Percentiles rank a stretch among this genome's conserved stretches.
Conservation (phyloP, 495 filamentous ascomycete genomes). For the Viridothelium virens region DNA sequence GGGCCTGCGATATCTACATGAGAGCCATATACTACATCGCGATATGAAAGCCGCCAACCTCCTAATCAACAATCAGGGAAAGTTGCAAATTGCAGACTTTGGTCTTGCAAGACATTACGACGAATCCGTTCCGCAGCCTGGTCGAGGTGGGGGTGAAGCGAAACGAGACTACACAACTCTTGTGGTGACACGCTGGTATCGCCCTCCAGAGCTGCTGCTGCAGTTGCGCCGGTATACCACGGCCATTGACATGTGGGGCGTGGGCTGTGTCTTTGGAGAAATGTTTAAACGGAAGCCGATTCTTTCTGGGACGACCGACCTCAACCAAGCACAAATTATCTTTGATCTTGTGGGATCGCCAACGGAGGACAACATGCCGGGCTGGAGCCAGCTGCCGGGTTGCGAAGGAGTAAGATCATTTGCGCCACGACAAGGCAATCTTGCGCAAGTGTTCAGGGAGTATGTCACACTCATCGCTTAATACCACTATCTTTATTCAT, state of each 20-base stretch:
- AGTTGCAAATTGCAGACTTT: conserved; percentile 96
- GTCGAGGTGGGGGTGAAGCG: conserved; percentile 76
- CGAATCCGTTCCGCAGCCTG: conserved; percentile 68
- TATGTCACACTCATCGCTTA: conserved; percentile 31
- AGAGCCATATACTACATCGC: conserved; percentile 81
- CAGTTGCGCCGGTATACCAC: conserved; percentile 83
- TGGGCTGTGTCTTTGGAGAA: conserved; percentile 95
- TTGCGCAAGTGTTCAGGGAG: conserved; percentile 65
- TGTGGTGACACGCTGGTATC: conserved; percentile 95
- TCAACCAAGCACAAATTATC: conserved; percentile 82
- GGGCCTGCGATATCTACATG: conserved; percentile 82
- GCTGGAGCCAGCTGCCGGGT: conserved; percentile 72
- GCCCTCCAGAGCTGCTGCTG: conserved; percentile 86
- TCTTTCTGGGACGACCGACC: conserved; percentile 77
- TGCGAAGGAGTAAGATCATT: conserved; percentile 67
- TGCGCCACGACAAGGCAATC: conserved; percentile 53
- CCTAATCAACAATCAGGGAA: conserved; percentile 87
- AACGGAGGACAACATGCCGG: conserved; percentile 87
- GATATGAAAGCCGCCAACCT: conserved; percentile 99
- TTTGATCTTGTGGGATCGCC: conserved; percentile 91
- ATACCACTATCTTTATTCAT: background rate
- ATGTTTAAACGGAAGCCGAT: conserved; percentile 96
- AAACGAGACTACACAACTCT: conserved; percentile 85
- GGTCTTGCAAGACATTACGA: conserved; percentile 91
- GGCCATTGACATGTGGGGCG: conserved; percentile 97